These are phyloP conservation scores for Anastatica hierochuntica DNA, from an alignment of 345 rosid genomes.

Conservation along the genomic window DNA sequence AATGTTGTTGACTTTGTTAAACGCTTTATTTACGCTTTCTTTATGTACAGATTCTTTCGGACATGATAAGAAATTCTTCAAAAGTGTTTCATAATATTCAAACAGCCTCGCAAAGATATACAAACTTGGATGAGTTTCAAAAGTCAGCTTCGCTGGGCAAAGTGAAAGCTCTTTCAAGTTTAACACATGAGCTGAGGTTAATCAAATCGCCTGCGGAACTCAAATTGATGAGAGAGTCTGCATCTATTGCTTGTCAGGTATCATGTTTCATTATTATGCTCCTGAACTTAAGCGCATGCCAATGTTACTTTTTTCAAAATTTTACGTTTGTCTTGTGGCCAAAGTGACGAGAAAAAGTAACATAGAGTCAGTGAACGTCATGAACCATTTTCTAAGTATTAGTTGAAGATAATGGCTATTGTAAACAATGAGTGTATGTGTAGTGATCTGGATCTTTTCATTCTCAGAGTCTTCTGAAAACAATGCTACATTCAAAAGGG, in stretches of 20 bases:
- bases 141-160: constrained; percentile 38
- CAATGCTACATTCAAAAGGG: constrained; percentile 74
- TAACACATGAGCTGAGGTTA: constrained; percentile 69
- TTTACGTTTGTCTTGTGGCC: neutral
- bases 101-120: constrained; percentile 51
- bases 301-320: neutral
- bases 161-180: constrained; percentile 51
- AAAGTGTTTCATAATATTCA: constrained; percentile 65
- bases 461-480: constrained; percentile 74
- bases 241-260: constrained; percentile 97
- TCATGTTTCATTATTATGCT: too few relatives aligned
- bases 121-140: constrained; percentile 56
- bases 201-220: constrained; percentile 82
- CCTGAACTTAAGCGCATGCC: too few relatives aligned
- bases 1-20: too few relatives aligned
- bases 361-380: neutral
- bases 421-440: neutral
- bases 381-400: too few relatives aligned
- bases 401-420: too few relatives aligned
- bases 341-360: neutral
- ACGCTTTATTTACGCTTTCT: too few relatives aligned
- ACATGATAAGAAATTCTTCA: constrained; percentile 55
- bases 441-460: constrained; percentile 11
- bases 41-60: constrained; percentile 90
- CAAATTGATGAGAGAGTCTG: constrained; percentile 86